phyloP scores from a whole-genome alignment of 192 early-diverging fungal genomes.

The Coemansia sp. region DNA sequence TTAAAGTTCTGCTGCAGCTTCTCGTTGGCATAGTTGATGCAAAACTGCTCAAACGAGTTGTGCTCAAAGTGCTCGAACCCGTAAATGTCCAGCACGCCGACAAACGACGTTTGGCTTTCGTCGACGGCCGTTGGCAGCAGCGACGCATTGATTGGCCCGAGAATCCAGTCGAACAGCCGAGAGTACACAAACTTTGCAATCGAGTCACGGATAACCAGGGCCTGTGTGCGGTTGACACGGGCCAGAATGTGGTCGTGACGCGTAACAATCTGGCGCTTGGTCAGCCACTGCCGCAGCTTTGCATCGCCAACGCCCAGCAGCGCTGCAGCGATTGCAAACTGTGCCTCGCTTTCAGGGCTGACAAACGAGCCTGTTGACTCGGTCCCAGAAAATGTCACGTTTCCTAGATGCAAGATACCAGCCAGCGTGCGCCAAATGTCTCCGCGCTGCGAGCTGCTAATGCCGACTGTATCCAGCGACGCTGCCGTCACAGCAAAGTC shows the following conservation, averaged over 20 bases:
- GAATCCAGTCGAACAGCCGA: slow-evolving; percentile 77
- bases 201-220: slow-evolving; percentile 70
- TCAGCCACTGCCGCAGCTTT: slow-evolving; percentile 75
- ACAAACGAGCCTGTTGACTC: slow-evolving; percentile 63
- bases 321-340: slow-evolving; percentile 71
- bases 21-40: slow-evolving; percentile 90
- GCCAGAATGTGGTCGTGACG: slow-evolving; percentile 78
- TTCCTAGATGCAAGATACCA: slow-evolving; percentile 87
- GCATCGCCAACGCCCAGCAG: slow-evolving; percentile 78
- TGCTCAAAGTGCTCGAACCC: slow-evolving; percentile 69
- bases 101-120: slow-evolving; percentile 62
- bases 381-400: slow-evolving; percentile 66
- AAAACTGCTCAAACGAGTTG: slow-evolving; percentile 66
- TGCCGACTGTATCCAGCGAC: slow-evolving; percentile 83
- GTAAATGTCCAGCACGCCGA: slow-evolving; percentile 85
- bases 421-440: slow-evolving; percentile 86
- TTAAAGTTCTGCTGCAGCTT: slow-evolving; percentile 76
- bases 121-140: slow-evolving; percentile 59
- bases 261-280: slow-evolving; percentile 81
- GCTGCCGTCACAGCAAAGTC: slow-evolving; percentile 68
- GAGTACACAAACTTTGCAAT: slow-evolving; percentile 76
- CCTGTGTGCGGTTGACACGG: slow-evolving; percentile 67
- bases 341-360: slow-evolving; percentile 65
- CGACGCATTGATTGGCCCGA: slow-evolving; percentile 78
- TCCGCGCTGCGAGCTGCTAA: slow-evolving; percentile 70